phyloP scores from a whole-genome alignment of 2,329 filamentous ascomycete species.

The Ophidiomyces ophidiicola region DNA sequence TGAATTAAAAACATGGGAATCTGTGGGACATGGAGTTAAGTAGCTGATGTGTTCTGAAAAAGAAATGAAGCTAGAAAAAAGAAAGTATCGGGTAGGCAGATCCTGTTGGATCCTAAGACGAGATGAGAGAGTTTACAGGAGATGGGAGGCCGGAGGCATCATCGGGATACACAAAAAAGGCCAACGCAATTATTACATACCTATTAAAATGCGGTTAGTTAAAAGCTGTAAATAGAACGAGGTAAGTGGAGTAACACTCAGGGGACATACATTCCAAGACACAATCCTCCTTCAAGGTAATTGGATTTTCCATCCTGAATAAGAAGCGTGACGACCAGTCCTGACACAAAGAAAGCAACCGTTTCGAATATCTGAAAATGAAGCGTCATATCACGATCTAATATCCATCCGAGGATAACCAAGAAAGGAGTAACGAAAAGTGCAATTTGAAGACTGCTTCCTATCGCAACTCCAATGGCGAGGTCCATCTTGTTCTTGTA shows the following conservation, averaged over 20 bases:
- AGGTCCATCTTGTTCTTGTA: conserved; percentile 56
- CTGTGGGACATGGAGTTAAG: too few species aligned
- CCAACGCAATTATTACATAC: conserved; percentile 37
- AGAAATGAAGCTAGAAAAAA: not conserved
- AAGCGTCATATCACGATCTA: conserved; percentile 59
- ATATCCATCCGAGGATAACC: conserved; percentile 69
- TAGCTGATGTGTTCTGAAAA: not conserved
- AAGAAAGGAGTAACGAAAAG: conserved; percentile 69
- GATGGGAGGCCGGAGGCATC: conserved; percentile 18
- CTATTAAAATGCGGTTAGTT: conserved; percentile 16
- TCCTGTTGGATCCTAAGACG: not conserved
- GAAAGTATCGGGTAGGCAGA: not conserved
- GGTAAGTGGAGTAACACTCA: conserved; percentile 1
- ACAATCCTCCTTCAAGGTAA: conserved; percentile 70
- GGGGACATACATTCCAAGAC: conserved; percentile 41
- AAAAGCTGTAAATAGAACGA: not conserved
- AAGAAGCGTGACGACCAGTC: conserved; percentile 59
- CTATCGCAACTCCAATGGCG: conserved; percentile 69
- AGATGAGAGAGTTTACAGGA: not conserved
- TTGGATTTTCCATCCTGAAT: conserved; percentile 75
- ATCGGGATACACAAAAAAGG: conserved; percentile 40
- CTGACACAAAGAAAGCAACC: conserved; percentile 62
- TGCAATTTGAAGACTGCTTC: conserved; percentile 71
- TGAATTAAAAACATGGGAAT: too few species aligned
- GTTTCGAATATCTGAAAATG: conserved; percentile 74